Conservation (phyloP, 164 flowering plant genomes). For the Magnolia kwangsiensis region DNA sequence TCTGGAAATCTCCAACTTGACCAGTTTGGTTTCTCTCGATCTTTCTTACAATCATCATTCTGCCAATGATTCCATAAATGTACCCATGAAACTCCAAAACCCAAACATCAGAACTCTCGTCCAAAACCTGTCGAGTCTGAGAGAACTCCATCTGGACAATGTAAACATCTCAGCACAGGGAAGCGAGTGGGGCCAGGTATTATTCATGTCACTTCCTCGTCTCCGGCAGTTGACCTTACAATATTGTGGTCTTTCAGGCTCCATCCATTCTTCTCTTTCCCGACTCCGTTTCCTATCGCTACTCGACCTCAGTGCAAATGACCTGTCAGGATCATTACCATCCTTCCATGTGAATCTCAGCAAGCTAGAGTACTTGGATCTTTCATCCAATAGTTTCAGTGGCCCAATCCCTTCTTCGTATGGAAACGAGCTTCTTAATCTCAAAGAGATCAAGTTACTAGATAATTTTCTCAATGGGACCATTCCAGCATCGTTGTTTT, state of each 20-base stretch:
- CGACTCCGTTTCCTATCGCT: neutral
- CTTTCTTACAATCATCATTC: neutral
- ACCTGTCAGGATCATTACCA: conserved; percentile 21
- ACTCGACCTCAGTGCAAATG: neutral
- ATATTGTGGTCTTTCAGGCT: conserved; percentile 29
- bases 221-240: conserved; percentile 29
- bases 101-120: conserved; percentile 24
- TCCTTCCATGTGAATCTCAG: conserved; percentile 26
- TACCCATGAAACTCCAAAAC: neutral
- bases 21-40: conserved; percentile 22
- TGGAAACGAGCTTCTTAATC: no score
- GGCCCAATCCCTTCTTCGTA: conserved; percentile 25
- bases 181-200: conserved; percentile 18
- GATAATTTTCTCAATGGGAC: conserved; percentile 34
- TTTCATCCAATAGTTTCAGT: conserved; percentile 32
- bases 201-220: conserved; percentile 29
- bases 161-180: conserved; percentile 30
- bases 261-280: conserved; percentile 6
- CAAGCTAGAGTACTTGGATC: conserved; percentile 32
- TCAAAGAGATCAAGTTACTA: no score
- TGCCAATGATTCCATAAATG: neutral
- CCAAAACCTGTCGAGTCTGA: conserved; percentile 22
- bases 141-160: conserved; percentile 30
- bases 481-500: conserved; percentile 33
- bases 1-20: conserved; percentile 24